phyloP scores from a whole-genome alignment of 169 alveolate genomes.

The Prorocentrum cordatum region DNA sequence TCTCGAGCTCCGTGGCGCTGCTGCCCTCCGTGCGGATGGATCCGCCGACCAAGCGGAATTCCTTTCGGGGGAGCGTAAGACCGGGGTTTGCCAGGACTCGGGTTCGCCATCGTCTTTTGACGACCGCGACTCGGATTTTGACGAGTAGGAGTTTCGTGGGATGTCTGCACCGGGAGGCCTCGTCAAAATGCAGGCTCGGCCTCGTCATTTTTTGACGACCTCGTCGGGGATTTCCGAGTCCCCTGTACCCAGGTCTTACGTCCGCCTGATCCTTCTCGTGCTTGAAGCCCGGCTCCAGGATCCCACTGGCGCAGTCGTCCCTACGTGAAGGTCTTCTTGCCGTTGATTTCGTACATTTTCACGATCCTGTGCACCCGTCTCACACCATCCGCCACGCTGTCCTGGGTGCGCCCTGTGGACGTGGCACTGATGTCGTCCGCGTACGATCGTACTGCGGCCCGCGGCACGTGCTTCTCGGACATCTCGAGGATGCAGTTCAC shows the following conservation, averaged over 20 bases:
- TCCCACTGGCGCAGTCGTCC: background rate
- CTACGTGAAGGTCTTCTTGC: background rate
- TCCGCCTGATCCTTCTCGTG: too few species aligned
- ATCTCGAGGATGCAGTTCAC: background rate
- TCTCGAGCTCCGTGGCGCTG: background rate
- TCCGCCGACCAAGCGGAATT: slow-evolving; percentile 6
- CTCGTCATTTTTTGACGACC: too few species aligned
- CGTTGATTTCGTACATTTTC: background rate
- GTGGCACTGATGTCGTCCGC: background rate
- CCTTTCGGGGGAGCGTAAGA: too few species aligned
- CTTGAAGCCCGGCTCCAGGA: background rate
- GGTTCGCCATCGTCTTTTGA: too few species aligned
- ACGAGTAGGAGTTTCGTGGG: too few species aligned
- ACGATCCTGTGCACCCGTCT: background rate
- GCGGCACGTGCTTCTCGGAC: background rate
- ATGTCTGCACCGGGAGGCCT: too few species aligned
- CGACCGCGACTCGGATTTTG: too few species aligned
- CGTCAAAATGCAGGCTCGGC: background rate
- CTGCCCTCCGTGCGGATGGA: background rate
- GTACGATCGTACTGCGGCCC: background rate
- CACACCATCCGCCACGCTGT: background rate
- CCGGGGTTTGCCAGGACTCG: too few species aligned
- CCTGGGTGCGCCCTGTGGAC: background rate
- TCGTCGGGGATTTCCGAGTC: too few species aligned
- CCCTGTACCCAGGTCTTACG: too few species aligned